phyloP scores from a whole-genome alignment of 2,329 filamentous ascomycete genomes.

The Aureobasidium vineae region DNA sequence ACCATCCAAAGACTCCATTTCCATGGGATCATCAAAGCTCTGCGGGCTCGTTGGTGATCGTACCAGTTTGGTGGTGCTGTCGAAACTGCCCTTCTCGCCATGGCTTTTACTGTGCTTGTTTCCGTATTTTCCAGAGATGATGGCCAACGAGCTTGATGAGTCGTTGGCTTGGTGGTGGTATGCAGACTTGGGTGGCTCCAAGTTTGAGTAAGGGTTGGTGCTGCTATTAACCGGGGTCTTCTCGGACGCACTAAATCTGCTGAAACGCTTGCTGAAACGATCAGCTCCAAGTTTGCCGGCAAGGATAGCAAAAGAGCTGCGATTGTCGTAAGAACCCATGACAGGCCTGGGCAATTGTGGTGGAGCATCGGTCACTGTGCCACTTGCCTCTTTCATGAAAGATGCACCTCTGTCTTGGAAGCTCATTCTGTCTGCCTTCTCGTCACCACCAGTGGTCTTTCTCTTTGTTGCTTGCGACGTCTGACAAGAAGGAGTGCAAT shows the following conservation, averaged over 20 bases:
- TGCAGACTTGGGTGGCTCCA: slow-evolving; percentile 2
- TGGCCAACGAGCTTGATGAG: slow-evolving; percentile 46
- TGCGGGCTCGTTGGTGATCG: slow-evolving; percentile 43
- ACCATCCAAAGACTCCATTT: slow-evolving; percentile 28
- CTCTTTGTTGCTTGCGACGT: slow-evolving; percentile 59
- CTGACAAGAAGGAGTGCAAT: slow-evolving; percentile 68
- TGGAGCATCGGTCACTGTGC: slow-evolving; percentile 33
- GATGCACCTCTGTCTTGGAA: slow-evolving; percentile 53
- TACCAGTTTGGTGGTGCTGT: slow-evolving; percentile 59
- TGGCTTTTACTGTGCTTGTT: slow-evolving; percentile 49
- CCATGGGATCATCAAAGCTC: slow-evolving; percentile 26
- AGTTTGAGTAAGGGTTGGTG: not conserved
- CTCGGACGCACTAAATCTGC: slow-evolving; percentile 7
- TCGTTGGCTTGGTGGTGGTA: slow-evolving; percentile 30
- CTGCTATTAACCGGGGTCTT: slow-evolving; percentile 12
- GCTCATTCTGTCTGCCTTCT: slow-evolving; percentile 49
- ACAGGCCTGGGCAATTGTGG: slow-evolving; percentile 25
- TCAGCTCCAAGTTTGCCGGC: slow-evolving; percentile 21
- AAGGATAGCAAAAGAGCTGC: slow-evolving; percentile 30
- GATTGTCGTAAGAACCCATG: slow-evolving; percentile 29
- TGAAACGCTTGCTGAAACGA: slow-evolving; percentile 21
- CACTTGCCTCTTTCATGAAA: slow-evolving; percentile 53
- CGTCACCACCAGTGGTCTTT: slow-evolving; percentile 47
- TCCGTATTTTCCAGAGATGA: slow-evolving; percentile 56
- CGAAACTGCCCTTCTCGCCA: slow-evolving; percentile 54